Percentiles rank a stretch among this genome's conserved stretches.
phyloP scores from a whole-genome alignment of 257 asterid species.

The Galeopsis tetrahit region DNA sequence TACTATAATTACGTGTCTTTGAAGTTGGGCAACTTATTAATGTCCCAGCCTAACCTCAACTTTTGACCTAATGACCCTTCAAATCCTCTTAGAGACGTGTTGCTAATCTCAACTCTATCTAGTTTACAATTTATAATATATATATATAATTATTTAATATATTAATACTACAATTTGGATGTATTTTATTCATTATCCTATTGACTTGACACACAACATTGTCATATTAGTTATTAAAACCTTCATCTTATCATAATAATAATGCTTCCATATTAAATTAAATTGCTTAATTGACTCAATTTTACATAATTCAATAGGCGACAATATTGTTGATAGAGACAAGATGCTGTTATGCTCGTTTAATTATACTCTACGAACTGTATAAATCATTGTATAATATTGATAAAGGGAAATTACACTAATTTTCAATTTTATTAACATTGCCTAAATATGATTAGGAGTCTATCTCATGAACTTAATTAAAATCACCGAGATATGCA shows the following conservation, averaged over 20 bases:
- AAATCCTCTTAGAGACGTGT: conserved; percentile 40
- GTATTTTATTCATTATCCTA: conserved; percentile 19
- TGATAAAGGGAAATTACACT: no score
- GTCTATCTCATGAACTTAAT: no score
- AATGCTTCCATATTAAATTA: background rate
- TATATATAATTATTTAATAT: background rate
- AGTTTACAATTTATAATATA: conserved; percentile 20
- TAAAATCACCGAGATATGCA: no score
- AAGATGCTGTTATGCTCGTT: background rate
- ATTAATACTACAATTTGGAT: conserved; percentile 26
- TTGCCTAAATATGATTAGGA: no score
- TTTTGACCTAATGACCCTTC: conserved; percentile 48
- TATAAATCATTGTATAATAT: background rate
- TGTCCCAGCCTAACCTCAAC: conserved; percentile 40
- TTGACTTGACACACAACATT: conserved; percentile 20
- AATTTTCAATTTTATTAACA: no score
- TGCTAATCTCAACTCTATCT: conserved; percentile 31
- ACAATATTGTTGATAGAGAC: background rate
- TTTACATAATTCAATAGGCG: background rate
- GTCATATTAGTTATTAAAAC: background rate
- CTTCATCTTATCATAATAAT: background rate
- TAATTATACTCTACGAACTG: background rate
- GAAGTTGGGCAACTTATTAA: conserved; percentile 22
- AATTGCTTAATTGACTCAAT: background rate
- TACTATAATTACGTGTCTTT: conserved; percentile 12